Base-by-base conservation (phyloP, 1,284 basidiomycete genomes). In the Baeospora myosura region DNA sequence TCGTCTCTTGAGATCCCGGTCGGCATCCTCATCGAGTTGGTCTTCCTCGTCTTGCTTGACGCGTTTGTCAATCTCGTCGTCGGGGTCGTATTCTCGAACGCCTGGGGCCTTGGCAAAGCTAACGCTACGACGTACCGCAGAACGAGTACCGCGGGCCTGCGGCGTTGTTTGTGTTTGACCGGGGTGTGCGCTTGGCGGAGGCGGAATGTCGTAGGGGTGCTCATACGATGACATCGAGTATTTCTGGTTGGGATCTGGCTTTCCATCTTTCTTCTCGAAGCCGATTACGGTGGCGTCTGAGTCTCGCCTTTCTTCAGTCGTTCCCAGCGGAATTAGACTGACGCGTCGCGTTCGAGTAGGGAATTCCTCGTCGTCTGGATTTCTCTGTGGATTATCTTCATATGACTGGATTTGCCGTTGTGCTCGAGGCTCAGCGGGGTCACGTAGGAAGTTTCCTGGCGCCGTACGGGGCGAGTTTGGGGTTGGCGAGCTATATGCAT, bases 161-260 rank as follows among this genome's bases (percentile, higher is more conserved):
- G 22, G 26, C 28, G 40, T 51, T 10, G 42, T 42, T 24, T n/a
- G 45, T 24, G 42, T 47, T 11, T 56, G 47, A 18, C 51, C 52
- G 16, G 64, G 45, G 49, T 73, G 69, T 1, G 61, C 63, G 41
- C 60, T 55, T 32, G 58, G 55, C 3, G 78, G 80, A 5, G 73
- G 65, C 14, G 58, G 61, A 38, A 82, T 78, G 33, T 78, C 73
- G 48, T 76, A 71, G 12, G 78, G 76, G 48, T 81, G 76, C 38
- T 66, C 61, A 57, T 76, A 72, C 2, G 76, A 76, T 8, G 75
- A 71, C 33, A 78, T 56, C 0, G 72, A 65, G 48, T 63, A 73
- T 49, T 60, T 65, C 39, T 62, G 56, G 46, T 66, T 51, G 8
- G 53, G 44, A 22, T 61, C 52, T 24, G 4, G 10, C 20, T 59